These are phyloP conservation scores for Pholiota molesta DNA, from an alignment of 768 basidiomycete genomes.

Conservation along the genomic window DNA sequence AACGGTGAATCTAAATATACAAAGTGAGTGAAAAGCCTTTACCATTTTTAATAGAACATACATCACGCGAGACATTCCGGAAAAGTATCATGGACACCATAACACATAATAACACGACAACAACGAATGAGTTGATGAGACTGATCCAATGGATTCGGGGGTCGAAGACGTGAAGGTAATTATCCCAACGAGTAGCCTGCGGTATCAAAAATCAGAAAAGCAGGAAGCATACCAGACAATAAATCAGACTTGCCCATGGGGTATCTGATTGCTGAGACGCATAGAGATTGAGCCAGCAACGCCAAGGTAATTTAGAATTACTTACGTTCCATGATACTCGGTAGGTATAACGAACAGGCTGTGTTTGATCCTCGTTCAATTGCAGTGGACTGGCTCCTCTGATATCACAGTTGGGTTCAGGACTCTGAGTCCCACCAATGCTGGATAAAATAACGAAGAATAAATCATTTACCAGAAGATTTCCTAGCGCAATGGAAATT, in stretches of 20 bases:
- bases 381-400: constrained; percentile 47
- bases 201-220: constrained; percentile 7
- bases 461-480: background rate
- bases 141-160: constrained; percentile 97
- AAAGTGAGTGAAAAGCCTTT: constrained; percentile 18
- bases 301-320: constrained; percentile 3
- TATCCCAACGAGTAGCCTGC: constrained; percentile 95
- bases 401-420: constrained; percentile 53
- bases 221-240: background rate
- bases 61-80: constrained; percentile 87
- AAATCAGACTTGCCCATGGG: constrained; percentile 61
- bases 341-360: constrained; percentile 84
- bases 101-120: constrained; percentile 86
- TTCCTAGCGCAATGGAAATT: background rate
- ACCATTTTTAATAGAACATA: constrained; percentile 33
- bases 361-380: constrained; percentile 61
- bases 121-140: constrained; percentile 89
- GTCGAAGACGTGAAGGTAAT: constrained; percentile 92
- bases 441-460: constrained; percentile 35
- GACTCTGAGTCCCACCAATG: constrained; percentile 63
- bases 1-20: constrained; percentile 75
- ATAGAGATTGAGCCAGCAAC: constrained; percentile 3
- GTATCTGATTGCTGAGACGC: constrained; percentile 73
- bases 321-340: constrained; percentile 85
- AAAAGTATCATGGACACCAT: constrained; percentile 94